These are phyloP conservation scores for Phialophora tarda DNA, from an alignment of 2,329 filamentous ascomycete genomes.

Conservation along the genomic window DNA sequence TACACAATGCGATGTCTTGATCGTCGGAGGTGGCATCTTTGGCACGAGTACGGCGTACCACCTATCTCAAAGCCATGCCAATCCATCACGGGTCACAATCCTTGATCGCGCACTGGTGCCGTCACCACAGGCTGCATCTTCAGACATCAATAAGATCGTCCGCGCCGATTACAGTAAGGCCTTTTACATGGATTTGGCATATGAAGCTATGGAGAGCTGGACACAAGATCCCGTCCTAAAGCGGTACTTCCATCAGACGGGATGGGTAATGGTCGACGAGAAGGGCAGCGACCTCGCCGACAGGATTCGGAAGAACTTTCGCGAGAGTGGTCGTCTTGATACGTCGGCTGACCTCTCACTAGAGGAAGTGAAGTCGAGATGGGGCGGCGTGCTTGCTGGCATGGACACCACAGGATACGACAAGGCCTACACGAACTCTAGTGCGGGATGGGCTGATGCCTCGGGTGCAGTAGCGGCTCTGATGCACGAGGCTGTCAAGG, in stretches of 20 bases:
- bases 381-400: conserved; percentile 49
- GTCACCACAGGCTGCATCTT: conserved; percentile 65
- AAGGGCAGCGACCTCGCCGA: conserved; percentile 55
- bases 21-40: conserved; percentile 70
- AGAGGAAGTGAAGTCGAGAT: conserved; percentile 48
- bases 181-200: conserved; percentile 67
- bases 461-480: conserved; percentile 53
- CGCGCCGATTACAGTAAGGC: conserved; percentile 71
- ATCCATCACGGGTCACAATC: conserved; percentile 59
- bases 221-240: conserved; percentile 62
- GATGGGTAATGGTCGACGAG: conserved; percentile 63
- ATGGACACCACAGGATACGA: conserved; percentile 48
- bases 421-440: conserved; percentile 56
- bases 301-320: conserved; percentile 61
- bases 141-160: conserved; percentile 76
- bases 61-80: conserved; percentile 49
- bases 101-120: conserved; percentile 62
- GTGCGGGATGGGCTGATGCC: conserved; percentile 62
- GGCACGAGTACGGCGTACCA: conserved; percentile 70
- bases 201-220: conserved; percentile 70
- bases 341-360: conserved; percentile 53
- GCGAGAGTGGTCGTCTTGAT: conserved; percentile 51
- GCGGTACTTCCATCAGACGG: conserved; percentile 63
- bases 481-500: conserved; percentile 50
- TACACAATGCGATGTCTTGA: conserved; percentile 47